These are phyloP conservation scores for Chenopodium berlandieri DNA, from an alignment of 148 eudicot genomes.

Conservation along the genomic window DNA sequence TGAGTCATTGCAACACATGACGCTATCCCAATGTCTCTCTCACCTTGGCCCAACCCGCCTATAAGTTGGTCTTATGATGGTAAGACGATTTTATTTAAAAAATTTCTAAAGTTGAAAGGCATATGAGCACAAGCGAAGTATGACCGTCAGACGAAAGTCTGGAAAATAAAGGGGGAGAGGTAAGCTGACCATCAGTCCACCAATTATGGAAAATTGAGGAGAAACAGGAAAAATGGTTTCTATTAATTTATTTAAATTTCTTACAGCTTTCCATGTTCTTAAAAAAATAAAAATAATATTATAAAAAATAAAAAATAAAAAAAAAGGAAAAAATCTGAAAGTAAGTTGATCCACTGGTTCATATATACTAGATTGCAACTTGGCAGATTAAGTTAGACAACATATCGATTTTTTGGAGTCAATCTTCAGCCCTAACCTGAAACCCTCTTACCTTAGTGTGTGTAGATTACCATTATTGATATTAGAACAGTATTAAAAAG, in stretches of 20 bases:
- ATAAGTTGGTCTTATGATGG: too few species aligned
- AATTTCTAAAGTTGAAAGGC: background rate
- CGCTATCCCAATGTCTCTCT: too few species aligned
- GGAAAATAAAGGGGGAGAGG: too few species aligned
- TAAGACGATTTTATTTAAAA: too few species aligned
- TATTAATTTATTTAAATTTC: too few species aligned
- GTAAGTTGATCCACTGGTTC: background rate
- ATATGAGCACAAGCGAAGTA: background rate
- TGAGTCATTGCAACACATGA: too few species aligned
- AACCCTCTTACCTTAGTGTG: background rate
- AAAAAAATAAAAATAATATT: too few species aligned
- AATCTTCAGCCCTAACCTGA: background rate
- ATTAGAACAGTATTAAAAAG: background rate
- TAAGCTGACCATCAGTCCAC: background rate
- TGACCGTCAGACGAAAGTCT: too few species aligned
- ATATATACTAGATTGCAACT: background rate
- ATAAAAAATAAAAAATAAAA: too few species aligned
- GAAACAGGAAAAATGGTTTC: background rate
- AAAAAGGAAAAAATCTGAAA: too few species aligned
- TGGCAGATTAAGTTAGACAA: background rate
- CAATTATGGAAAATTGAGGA: background rate
- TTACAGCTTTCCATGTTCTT: too few species aligned
- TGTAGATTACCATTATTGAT: background rate
- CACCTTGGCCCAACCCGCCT: too few species aligned
- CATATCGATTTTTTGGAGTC: background rate